Evolutionary conservation across 1,139 yeast genomes (phyloP).

Genomic region (Yamadazyma membranifaciens): DNA sequence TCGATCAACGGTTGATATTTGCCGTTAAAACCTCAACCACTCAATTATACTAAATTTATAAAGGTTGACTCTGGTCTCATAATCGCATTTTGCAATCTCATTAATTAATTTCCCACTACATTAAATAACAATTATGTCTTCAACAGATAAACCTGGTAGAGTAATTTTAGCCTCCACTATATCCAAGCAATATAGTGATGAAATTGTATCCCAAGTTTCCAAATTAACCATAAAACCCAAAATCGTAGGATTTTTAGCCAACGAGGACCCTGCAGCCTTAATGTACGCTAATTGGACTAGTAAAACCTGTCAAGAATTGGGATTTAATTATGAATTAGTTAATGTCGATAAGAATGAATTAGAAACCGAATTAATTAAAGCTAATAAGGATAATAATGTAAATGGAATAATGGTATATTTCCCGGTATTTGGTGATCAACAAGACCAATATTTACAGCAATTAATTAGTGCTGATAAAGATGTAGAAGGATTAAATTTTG

Average conservation of each 20-base stretch:
- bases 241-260: conserved; percentile 88
- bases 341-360: conserved; percentile 75
- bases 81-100: conserved; percentile 1
- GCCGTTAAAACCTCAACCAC: no score
- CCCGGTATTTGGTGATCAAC: conserved; percentile 94
- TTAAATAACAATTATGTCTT: not conserved
- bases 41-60: no score
- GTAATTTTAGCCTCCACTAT: conserved; percentile 86
- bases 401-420: conserved; percentile 98
- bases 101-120: not conserved
- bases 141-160: conserved; percentile 49
- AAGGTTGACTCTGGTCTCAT: conserved; percentile 5
- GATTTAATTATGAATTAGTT: conserved; percentile 79
- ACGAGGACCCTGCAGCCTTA: conserved; percentile 89
- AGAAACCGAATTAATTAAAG: conserved; percentile 78
- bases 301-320: conserved; percentile 81
- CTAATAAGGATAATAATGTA: conserved; percentile 72
- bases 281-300: conserved; percentile 97
- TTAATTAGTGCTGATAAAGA: conserved; percentile 84
- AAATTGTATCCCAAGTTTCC: conserved; percentile 60
- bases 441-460: conserved; percentile 94
- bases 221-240: conserved; percentile 58
- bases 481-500: conserved; percentile 91
- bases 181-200: conserved; percentile 77
- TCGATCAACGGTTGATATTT: no score